Base-by-base conservation (phyloP, 345 rosid genomes). In the Laguncularia racemosa region DNA sequence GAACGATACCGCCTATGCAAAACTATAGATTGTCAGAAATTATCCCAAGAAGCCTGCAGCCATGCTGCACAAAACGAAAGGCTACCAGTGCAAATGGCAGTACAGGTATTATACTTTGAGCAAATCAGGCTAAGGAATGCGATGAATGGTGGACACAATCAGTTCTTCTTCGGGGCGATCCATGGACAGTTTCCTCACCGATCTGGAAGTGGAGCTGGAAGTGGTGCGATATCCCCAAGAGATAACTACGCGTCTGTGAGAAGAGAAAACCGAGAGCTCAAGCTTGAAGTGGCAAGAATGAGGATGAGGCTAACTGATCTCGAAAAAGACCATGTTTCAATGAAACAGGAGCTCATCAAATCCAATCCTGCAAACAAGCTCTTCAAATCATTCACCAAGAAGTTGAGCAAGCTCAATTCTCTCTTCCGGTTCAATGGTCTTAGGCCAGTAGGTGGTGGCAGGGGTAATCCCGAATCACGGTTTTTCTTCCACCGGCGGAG, bases 11-110 rank as follows among this genome's bases (percentile, higher is more conserved):
- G 97, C 33, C 96, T 93, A 3, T 87, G 96, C 81, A 93, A 89
- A 65, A 85, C 97, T 20, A 93, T 89, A 45, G 96, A 93, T 69
- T 82, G 90, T 55, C 99, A 93, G 66, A 93, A 87, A 71, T 78
- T 93, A 48, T 85, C 99, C n/a, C 97, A 89, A 61, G 99, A 93
- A 76, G 99, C 99, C 33, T 93, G 99, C 73, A 87, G 97, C 76
- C 97, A 93, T 16, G 99, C 97, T 0, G 97, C 96, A 0, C 99
- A 93, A 47, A 89, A 93, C 55, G 99, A 93, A 65, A 85, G 99
- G 65, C 55, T 93, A 16, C 99, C 99, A 0, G 92, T 93, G 26
- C 99, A 89, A 62, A 93, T 87, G 97, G 95, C 99, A 6, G 96
- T 93, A 40, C 97, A 93, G 63, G 97, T 89, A 33, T 70, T 93